A percentile compares a stretch with the other conserved stretches of the same genome.
Evolutionary conservation across 306 rosid species (phyloP).

Genomic region (Parietaria judaica): DNA sequence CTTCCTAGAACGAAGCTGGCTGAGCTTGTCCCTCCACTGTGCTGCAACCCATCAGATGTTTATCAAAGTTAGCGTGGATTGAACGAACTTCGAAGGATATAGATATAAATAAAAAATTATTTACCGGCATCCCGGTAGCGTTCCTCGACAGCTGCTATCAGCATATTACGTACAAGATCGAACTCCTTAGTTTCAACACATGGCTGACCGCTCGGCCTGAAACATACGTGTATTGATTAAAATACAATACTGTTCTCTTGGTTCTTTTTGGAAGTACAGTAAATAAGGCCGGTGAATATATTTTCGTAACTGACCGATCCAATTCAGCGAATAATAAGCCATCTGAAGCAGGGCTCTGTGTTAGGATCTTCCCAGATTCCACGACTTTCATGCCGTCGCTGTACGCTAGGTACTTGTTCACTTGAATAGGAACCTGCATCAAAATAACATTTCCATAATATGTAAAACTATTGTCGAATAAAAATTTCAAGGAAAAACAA

Average conservation of each 20-base stretch:
- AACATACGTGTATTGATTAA: slow-evolving; percentile 19
- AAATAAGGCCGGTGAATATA: not conserved
- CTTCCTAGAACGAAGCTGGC: slow-evolving; percentile 40
- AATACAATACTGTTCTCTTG: not conserved
- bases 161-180: slow-evolving; percentile 78
- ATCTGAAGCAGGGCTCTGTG: slow-evolving; percentile 56
- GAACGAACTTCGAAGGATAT: too few species aligned
- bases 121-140: slow-evolving; percentile 97
- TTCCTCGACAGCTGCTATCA: slow-evolving; percentile 86
- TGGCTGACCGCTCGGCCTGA: slow-evolving; percentile 88
- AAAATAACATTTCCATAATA: not conserved
- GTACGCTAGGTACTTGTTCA: slow-evolving; percentile 74
- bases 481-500: not conserved
- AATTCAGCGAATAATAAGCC: slow-evolving; percentile 71
- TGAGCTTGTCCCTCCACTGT: slow-evolving; percentile 60
- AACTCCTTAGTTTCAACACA: slow-evolving; percentile 81
- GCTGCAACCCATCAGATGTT: slow-evolving; percentile 22
- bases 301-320: slow-evolving; percentile 52
- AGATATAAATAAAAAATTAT: too few species aligned
- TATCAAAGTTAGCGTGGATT: not conserved
- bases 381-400: slow-evolving; percentile 92
- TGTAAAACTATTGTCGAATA: not conserved
- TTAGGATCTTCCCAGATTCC: slow-evolving; percentile 68
- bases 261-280: not conserved
- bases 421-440: slow-evolving; percentile 91